These are phyloP conservation scores for Priceomyces fermenticarens DNA, from an alignment of 805 yeast species.

Conservation along the genomic window DNA sequence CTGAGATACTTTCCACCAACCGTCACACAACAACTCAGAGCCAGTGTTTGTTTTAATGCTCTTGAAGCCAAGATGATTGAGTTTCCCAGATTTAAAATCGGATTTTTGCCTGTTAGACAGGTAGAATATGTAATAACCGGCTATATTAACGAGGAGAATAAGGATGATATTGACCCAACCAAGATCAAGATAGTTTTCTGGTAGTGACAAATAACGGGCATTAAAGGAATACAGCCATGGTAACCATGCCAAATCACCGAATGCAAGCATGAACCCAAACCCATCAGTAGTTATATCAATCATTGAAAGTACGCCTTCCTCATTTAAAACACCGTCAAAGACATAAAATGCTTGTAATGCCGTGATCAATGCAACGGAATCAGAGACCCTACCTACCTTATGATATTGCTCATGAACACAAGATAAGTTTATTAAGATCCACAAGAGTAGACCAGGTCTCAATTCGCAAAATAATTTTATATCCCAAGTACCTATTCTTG, in stretches of 20 bases:
- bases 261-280: constrained; percentile 92
- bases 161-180: constrained; percentile 37
- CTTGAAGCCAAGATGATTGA: constrained; percentile 58
- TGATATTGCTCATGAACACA: constrained; percentile 80
- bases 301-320: constrained; percentile 87
- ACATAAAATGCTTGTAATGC: constrained; percentile 76
- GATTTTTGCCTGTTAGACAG: constrained; percentile 83
- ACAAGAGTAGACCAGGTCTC: constrained; percentile 88
- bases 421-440: constrained; percentile 76
- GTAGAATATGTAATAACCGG: constrained; percentile 82
- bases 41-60: constrained; percentile 70
- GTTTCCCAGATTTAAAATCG: constrained; percentile 73
- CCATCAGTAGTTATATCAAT: constrained; percentile 97
- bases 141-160: constrained; percentile 47
- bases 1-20: constrained; percentile 95
- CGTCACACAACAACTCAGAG: constrained; percentile 76
- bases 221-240: constrained; percentile 91
- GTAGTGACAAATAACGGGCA: constrained; percentile 70
- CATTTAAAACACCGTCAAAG: constrained; percentile 88
- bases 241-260: constrained; percentile 90
- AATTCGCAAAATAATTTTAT: constrained; percentile 90
- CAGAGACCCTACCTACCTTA: constrained; percentile 54
- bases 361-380: constrained; percentile 69
- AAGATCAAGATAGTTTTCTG: constrained; percentile 50
- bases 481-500: constrained; percentile 81